These are phyloP conservation scores for Magnusiomyces suaveolens DNA, from an alignment of 1,139 yeast species.

Conservation along the genomic window DNA sequence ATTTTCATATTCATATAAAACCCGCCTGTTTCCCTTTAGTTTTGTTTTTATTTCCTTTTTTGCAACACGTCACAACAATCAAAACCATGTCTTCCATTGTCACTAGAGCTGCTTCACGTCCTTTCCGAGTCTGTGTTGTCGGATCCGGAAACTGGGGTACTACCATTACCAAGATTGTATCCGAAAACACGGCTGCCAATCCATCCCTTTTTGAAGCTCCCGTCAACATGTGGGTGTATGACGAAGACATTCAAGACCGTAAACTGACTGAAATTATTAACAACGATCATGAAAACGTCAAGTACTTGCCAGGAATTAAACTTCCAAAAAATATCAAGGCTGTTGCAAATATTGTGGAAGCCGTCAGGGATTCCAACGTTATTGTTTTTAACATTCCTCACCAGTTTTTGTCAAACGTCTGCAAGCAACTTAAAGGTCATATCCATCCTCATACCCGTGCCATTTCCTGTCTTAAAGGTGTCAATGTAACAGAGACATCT, in stretches of 20 bases:
- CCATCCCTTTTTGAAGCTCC: conserved; percentile 54
- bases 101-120: conserved; percentile 2
- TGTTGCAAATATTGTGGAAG: conserved; percentile 65
- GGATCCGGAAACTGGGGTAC: conserved; percentile 64
- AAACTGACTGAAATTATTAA: conserved; percentile 80
- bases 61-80: neutral
- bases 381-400: conserved; percentile 88
- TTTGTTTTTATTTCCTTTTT: too few relatives aligned
- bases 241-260: conserved; percentile 57
- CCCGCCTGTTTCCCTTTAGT: neutral
- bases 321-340: conserved; percentile 77
- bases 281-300: conserved; percentile 78
- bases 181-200: conserved; percentile 69
- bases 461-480: conserved; percentile 86
- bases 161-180: conserved; percentile 85
- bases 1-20: too few relatives aligned
- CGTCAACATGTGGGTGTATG: conserved; percentile 93
- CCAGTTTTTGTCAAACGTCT: conserved; percentile 58
- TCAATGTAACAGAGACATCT: conserved; percentile 71
- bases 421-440: conserved; percentile 65
- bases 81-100: neutral
- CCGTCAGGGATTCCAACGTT: conserved; percentile 71
- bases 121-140: conserved; percentile 31
- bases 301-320: conserved; percentile 67
- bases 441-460: conserved; percentile 65